These are phyloP conservation scores for Pleurotus sapidus DNA, from an alignment of 768 basidiomycete species.

Conservation along the genomic window DNA sequence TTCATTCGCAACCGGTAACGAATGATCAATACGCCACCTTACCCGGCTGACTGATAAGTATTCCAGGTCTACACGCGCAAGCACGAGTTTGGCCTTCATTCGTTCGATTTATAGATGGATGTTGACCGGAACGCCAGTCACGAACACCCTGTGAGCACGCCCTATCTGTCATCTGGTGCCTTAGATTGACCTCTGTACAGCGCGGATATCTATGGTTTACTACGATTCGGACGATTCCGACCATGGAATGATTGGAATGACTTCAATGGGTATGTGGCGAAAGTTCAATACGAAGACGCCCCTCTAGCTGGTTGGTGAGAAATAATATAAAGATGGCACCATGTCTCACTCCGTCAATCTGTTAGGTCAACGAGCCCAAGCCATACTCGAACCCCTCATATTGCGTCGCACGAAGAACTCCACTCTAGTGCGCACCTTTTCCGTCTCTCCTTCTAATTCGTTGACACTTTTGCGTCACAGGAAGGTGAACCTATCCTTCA, in stretches of 20 bases:
- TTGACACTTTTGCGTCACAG: not conserved
- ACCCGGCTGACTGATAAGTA: not conserved
- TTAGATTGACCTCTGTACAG: slow-evolving; percentile 25
- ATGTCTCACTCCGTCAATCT: too few relatives aligned
- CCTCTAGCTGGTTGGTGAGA: slow-evolving; percentile 48
- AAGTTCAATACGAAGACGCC: slow-evolving; percentile 53
- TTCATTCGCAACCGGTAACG: slow-evolving; percentile 73
- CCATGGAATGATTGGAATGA: slow-evolving; percentile 73
- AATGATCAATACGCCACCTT: too few relatives aligned
- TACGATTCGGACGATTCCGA: slow-evolving; percentile 65
- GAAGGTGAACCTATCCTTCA: slow-evolving; percentile 71
- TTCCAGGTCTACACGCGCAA: slow-evolving; percentile 51
- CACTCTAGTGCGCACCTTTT: slow-evolving; percentile 17
- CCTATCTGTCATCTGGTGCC: not conserved
- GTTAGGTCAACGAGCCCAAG: slow-evolving; percentile 58
- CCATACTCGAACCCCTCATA: slow-evolving; percentile 61
- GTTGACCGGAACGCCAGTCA: slow-evolving; percentile 75
- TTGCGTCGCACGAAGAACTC: slow-evolving; percentile 76
- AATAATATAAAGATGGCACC: too few relatives aligned
- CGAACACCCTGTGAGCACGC: slow-evolving; percentile 55
- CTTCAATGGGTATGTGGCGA: slow-evolving; percentile 59
- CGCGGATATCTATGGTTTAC: slow-evolving; percentile 67
- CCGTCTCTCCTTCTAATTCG: not conserved
- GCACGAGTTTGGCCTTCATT: slow-evolving; percentile 57
- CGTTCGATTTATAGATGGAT: slow-evolving; percentile 72